Base-by-base conservation (phyloP, 352 stramenopile species). In the Phytophthora quininea region DNA sequence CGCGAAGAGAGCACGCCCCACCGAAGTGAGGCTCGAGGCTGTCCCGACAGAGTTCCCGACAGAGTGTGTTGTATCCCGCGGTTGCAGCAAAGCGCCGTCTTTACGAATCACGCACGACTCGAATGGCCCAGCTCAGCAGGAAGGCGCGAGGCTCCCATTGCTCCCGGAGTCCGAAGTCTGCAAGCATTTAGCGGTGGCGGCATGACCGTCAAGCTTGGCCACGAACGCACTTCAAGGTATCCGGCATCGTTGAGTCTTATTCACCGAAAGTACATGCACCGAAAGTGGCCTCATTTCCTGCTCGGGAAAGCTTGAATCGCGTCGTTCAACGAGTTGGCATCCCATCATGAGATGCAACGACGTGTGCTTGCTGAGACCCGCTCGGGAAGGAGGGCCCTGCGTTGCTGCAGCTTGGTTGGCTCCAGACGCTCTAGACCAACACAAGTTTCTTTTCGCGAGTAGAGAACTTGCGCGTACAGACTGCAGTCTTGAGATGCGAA, bases 171-270 rank as follows among this genome's bases (percentile, higher is more conserved):
- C 10, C 35, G 10, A 40, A 40, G 10, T 40, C 35, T 40, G 35
- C 35, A 40, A 40, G 35, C 35, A 40, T 40, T 40, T 40, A 40
- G 35, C 6, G 6, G 10, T 40, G 35, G 35, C 10, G 35, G 35
- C 10, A 11, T 11, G 35, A 40, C 10, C 10, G 35, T 11, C 35
- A 40, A 40, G 6, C 35, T 40, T 40, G 10, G 35, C 35, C 35
- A 40, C 35, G 35, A 40, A 40, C 37, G 38, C 14, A 24, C 42
- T 67, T 67, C 51, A 67, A 67, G 11, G 33, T 48, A 54, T 47
- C 29, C 19, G 42, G 7, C 14, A 43, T 54, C 30, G 38, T 65
- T 65, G 58, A 65, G 58, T 19, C 53, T 52, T 35, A 27, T 54
- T 11, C 59, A 61, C 59, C 51, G 47, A 64, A 64, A 64, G 30